phyloP scores from a whole-genome alignment of 768 basidiomycete species.

The Boletus bicolor region DNA sequence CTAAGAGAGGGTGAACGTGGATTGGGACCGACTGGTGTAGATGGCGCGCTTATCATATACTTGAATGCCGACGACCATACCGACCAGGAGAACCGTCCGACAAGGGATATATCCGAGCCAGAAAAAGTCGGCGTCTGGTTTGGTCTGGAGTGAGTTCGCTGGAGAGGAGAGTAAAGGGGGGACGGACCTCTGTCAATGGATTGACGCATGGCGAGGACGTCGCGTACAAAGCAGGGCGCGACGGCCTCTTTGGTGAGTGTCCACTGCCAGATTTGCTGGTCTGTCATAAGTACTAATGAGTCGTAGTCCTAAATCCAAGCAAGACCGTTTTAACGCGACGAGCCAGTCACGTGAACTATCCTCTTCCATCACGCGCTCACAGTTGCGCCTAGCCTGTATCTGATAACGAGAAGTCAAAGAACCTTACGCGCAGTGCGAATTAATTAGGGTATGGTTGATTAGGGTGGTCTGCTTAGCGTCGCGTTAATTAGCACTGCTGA shows the following conservation, averaged over 20 bases:
- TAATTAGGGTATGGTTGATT: not conserved
- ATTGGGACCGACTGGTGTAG: constrained; percentile 47
- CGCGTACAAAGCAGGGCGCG: constrained; percentile 53
- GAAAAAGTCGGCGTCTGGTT: constrained; percentile 55
- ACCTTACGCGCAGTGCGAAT: too few relatives aligned
- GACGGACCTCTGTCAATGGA: constrained; percentile 31
- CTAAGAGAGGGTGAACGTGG: not conserved
- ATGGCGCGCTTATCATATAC: constrained; percentile 56
- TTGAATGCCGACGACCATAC: constrained; percentile 61
- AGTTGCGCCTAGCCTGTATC: too few relatives aligned
- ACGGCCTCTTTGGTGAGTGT: constrained; percentile 53
- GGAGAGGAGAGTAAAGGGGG: not conserved
- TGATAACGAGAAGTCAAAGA: too few relatives aligned
- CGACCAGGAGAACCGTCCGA: constrained; percentile 57
- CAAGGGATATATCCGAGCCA: constrained; percentile 74
- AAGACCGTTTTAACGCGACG: not conserved
- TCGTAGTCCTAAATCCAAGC: not conserved
- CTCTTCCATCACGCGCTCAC: too few relatives aligned
- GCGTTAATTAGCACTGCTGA: too few relatives aligned
- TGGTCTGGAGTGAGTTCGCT: not conserved
- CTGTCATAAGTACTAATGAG: not conserved
- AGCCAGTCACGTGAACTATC: not conserved
- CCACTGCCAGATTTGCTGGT: constrained; percentile 43
- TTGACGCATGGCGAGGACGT: constrained; percentile 47
- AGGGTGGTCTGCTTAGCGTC: too few relatives aligned